A percentile compares a stretch with the other conserved stretches of the same genome.
These are phyloP conservation scores for Pyrenophora tritici-repentis DNA, from an alignment of 2,329 filamentous ascomycete genomes.

Conservation along the genomic window DNA sequence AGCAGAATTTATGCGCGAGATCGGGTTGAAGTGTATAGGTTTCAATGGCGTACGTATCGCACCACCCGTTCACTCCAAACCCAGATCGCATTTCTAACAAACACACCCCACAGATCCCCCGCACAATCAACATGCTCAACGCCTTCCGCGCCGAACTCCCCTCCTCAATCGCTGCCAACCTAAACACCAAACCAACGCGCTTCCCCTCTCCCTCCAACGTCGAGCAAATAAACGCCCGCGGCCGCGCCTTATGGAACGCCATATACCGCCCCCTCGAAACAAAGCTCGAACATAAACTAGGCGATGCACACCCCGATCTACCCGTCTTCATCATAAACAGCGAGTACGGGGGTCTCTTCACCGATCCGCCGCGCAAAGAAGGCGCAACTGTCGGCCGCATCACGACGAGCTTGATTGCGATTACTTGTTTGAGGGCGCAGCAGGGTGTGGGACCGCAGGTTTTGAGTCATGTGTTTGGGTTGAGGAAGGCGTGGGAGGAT, in stretches of 20 bases:
- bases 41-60: conserved; percentile 65
- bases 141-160: conserved; percentile 71
- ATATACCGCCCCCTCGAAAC: conserved; percentile 76
- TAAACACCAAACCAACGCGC: conserved; percentile 64
- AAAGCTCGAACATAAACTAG: conserved; percentile 73
- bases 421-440: conserved; percentile 77
- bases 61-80: no score
- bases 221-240: conserved; percentile 60
- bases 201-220: conserved; percentile 55
- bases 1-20: conserved; percentile 75
- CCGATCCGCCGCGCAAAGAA: conserved; percentile 63
- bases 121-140: conserved; percentile 80
- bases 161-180: conserved; percentile 55
- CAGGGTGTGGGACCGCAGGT: conserved; percentile 84
- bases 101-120: conserved; percentile 69
- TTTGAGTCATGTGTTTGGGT: conserved; percentile 77
- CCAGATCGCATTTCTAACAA: not conserved
- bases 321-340: conserved; percentile 77
- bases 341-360: conserved; percentile 75
- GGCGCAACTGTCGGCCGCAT: conserved; percentile 67
- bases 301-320: conserved; percentile 76
- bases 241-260: conserved; percentile 71
- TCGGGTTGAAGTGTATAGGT: conserved; percentile 76
- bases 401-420: conserved; percentile 73
- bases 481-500: conserved; percentile 76